Evolutionary conservation across 345 rosid genomes (phyloP), one percentile per base, ranked within the genome.

Genomic region (Jatropha curcas): DNA sequence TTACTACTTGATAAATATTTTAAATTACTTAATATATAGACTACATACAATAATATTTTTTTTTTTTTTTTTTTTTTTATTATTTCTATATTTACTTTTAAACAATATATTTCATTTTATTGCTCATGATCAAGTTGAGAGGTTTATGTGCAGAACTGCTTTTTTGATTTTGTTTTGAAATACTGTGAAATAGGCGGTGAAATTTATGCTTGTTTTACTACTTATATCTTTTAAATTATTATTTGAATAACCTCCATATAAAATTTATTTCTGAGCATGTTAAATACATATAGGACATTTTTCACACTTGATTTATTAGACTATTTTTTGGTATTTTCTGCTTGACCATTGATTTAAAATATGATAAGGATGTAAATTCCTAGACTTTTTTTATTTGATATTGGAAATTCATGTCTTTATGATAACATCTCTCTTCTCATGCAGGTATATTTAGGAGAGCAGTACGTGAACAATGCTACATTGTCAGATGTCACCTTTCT

Each of bases 401-500:
- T 3, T 25, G 30, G 45, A 41, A 57, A 12, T 7, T 65, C 52
- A 22, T 48, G 43, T 14, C 27, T n/a, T n/a, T 19, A 20, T 28
- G 19, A 53, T 67, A 43, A 70, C 70, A 5, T 6, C 14, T 39
- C 48, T 64, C 51, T 69, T 45, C 70, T 66, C 25, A 60, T 68
- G 81, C 92, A 95, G 99, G 92, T 95, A 51, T 95, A 91, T 82
- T 84, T 95, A 60, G 99, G 99, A 74, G 97, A 91, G 85, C 94
- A 93, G 82, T 95, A 84, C 71, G 98, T 95, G 66, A 95, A 95
- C 87, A 91, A 74, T 74, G 77, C 93, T 65, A 95, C 97, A 13
- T 80, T 95, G 78, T 93, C 99, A 41, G 99, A 95, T 73, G 97
- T 95, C 65, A 91, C 93, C 50, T 95, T 95, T 89, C 88, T 93